Evolutionary conservation across 1,139 yeast species (phyloP).

Genomic region (Pneumocystis wakefieldiae): DNA sequence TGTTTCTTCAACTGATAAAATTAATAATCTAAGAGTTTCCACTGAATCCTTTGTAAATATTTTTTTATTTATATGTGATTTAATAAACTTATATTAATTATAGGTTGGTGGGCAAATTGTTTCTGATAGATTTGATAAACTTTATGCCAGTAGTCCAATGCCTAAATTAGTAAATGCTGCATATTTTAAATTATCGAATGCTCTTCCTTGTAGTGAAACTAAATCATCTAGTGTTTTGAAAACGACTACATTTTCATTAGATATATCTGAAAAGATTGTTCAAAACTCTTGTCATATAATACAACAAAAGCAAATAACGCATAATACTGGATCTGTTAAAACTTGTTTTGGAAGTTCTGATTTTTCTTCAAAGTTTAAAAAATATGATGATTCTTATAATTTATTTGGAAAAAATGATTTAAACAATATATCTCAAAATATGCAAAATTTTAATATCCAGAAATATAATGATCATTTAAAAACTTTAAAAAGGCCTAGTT

Average conservation of each 20-base stretch:
- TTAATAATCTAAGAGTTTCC: not conserved
- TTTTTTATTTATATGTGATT: not conserved
- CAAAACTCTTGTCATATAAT: not conserved
- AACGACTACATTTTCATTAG: not conserved
- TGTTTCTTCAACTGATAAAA: not conserved
- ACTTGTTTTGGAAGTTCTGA: not conserved
- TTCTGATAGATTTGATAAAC: not conserved
- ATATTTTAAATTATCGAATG: not conserved
- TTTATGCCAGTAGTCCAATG: constrained; percentile 1
- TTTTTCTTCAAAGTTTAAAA: not conserved
- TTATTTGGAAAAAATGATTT: not conserved
- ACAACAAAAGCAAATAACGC: not conserved
- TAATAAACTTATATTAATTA: not conserved
- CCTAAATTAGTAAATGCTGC: not conserved
- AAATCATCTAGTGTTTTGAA: not conserved
- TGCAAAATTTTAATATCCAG: not conserved
- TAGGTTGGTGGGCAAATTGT: not conserved
- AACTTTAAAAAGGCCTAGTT: not conserved
- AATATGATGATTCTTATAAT: not conserved
- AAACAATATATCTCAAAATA: not conserved
- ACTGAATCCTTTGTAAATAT: not conserved
- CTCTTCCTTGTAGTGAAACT: not conserved
- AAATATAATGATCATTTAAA: not conserved
- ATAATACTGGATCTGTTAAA: not conserved
- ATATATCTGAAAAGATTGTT: not conserved